Evolutionary conservation across 768 basidiomycete genomes (phyloP).

Genomic region (Rhodotorula babjevae): DNA sequence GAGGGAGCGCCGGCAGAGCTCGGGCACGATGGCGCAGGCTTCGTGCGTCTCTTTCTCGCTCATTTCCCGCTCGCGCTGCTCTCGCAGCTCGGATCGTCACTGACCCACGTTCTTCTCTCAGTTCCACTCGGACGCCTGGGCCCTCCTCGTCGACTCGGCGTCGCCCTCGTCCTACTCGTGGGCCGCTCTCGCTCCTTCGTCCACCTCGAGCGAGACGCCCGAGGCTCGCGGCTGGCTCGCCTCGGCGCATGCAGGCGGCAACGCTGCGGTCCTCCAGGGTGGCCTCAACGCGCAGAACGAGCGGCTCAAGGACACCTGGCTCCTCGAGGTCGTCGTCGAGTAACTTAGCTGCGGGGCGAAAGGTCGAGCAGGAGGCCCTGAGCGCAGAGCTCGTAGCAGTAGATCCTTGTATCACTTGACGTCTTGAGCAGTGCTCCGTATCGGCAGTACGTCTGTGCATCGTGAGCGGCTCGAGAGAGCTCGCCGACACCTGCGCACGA

Average conservation of each 20-base stretch:
- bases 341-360: background rate
- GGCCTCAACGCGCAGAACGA: constrained; percentile 52
- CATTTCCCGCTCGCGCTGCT: background rate
- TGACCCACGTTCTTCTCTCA: background rate
- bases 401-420: too few relatives aligned
- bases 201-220: constrained; percentile 36
- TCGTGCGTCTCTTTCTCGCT: background rate
- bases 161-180: background rate
- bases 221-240: constrained; percentile 54
- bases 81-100: background rate
- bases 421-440: too few relatives aligned
- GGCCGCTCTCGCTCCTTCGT: constrained; percentile 8
- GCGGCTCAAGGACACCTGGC: constrained; percentile 51
- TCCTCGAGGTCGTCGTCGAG: constrained; percentile 45
- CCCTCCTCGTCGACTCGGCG: background rate
- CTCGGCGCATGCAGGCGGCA: constrained; percentile 43
- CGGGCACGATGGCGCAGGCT: constrained; percentile 50
- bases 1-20: constrained; percentile 45
- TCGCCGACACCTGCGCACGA: too few relatives aligned
- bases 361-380: too few relatives aligned
- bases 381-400: too few relatives aligned
- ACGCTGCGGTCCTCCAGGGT: constrained; percentile 48
- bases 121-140: constrained; percentile 51
- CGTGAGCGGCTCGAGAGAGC: too few relatives aligned
- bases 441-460: too few relatives aligned